A percentile compares a stretch with the other conserved stretches of the same genome.
phyloP scores from a whole-genome alignment of 495 filamentous ascomycete genomes.

The Lindgomyces ingoldianus region DNA sequence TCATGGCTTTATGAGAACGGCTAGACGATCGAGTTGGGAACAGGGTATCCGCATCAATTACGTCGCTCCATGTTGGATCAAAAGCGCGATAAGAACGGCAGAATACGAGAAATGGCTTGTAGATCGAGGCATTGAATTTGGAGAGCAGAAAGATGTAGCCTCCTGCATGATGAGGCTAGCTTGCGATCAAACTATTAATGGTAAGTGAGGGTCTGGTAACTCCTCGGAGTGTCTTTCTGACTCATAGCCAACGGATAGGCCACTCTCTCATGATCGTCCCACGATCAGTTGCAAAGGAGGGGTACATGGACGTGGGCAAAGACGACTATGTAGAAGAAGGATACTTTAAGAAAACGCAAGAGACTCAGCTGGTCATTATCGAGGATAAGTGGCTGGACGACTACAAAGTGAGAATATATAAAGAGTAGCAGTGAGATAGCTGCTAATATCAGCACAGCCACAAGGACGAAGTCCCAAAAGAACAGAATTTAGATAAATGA shows the following conservation, averaged over 20 bases:
- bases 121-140: conserved; percentile 4
- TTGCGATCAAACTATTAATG: neutral
- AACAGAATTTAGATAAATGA: too few species aligned
- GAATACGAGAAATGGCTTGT: conserved; percentile 8
- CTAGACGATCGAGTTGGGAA: conserved; percentile 1
- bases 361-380: conserved; percentile 2
- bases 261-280: conserved; percentile 1
- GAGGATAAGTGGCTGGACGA: conserved; percentile 13
- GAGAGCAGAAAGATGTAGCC: conserved; percentile 6
- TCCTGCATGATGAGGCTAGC: conserved; percentile 4
- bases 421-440: too few species aligned
- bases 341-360: conserved; percentile 6
- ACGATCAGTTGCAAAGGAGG: neutral
- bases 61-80: conserved; percentile 12
- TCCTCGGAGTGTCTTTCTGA: neutral
- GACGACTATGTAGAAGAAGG: conserved; percentile 5
- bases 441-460: too few species aligned
- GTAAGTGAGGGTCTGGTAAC: neutral
- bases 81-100: neutral
- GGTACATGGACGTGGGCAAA: conserved; percentile 1
- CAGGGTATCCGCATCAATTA: conserved; percentile 12
- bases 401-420: conserved; percentile 10
- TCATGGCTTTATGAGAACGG: conserved; percentile 1
- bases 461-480: too few species aligned
- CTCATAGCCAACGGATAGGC: neutral